Base-by-base conservation (phyloP, 129 eudicot species). In the Flaveria brownii region DNA sequence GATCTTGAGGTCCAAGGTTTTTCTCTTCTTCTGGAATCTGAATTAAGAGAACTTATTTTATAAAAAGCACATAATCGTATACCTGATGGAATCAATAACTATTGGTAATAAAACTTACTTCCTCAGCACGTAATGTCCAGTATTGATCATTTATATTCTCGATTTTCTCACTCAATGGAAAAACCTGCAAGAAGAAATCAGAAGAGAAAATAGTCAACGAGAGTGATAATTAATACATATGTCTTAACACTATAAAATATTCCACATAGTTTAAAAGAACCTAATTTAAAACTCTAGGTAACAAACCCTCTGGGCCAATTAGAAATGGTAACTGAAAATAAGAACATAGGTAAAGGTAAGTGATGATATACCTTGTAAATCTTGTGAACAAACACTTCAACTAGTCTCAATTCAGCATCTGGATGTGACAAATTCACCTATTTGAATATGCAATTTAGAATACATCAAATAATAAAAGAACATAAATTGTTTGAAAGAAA, bases 21-120 rank as follows among this genome's bases (percentile, higher is more conserved):
- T 88, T 91, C 83, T 94, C 98, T 73, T 94, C 98, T 86, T 94
- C 98, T 20, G 98, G 98, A 74, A 94, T 84, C 98, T 94, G 88
- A 61, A 16, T 67, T 30, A 47, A 13, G 71, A 51, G 33, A 30
- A 30, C 23, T 30, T 33, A 30, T 26, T 5, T 28, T 2, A 62
- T 30, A 62, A 26, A 28, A 61, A 61, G 68, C 68, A 61, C 68
- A 61, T 12, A 41, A 25, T 5, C 26, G 46, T 20, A 28, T 33
- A 30, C 22, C 15, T 17, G 46, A 39, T 9, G 41, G 9, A 39
- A n/a, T 41, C 5, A 66, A 66, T 36, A 41, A 66, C 25, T 1
- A 14, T 20, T 1, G 46, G 46, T 30, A 2, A 28, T 28, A 63
- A 25, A 63, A 63, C 69, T 81, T 67, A 86, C 98, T 88, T 93